Base-by-base conservation (phyloP, 2,329 filamentous ascomycete genomes). In the Sporothrix schenckii region DNA sequence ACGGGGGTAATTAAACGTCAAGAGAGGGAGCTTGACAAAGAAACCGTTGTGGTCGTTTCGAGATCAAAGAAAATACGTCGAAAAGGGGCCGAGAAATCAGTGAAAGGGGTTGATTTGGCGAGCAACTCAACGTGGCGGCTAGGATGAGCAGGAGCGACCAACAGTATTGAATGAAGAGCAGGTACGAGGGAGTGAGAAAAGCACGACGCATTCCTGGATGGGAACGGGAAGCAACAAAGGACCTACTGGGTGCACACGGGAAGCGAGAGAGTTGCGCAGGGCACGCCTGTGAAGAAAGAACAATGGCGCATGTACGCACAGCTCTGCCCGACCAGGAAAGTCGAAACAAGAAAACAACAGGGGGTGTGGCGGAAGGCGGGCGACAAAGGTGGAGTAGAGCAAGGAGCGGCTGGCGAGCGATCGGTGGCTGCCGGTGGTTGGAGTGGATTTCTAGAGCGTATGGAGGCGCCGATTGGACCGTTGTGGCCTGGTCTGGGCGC, bases 341-440 rank as follows among this genome's bases (percentile, higher is more conserved):
- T 24, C 53, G 54, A 52, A 69, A 61, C 53, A 68, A 52, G 44
- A 60, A 69, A 69, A 69, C 65, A 67, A 69, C 65, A 67, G 65
- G 65, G 56, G 47, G 10, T 44, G 19, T 34, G 39, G 24, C 21
- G 30, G 66, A 68, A 34, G 65, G 50, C 49, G 50, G 49, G 21
- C 66, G 34, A 54, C 56, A 47, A 30, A 49, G 65, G 65, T 67
- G 50, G 67, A 61, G 67, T 53, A 21, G 54, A 61, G 67, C 54
- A 61, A 69, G 67, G 67, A 69, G 47, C 67, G 56, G 56, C 67
- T 69, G 54, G 67, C 66, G 52, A 60, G 66, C 66, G 66, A 68
- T 16, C 53, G 66, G 66, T 56, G 66, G 66, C 53, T 68, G 66
- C 53, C 52, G 66, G 34, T 68, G 66, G 66, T 47, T 68, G 66